Conservation (phyloP, 768 basidiomycete genomes). For the Pisolithus marmoratus region DNA sequence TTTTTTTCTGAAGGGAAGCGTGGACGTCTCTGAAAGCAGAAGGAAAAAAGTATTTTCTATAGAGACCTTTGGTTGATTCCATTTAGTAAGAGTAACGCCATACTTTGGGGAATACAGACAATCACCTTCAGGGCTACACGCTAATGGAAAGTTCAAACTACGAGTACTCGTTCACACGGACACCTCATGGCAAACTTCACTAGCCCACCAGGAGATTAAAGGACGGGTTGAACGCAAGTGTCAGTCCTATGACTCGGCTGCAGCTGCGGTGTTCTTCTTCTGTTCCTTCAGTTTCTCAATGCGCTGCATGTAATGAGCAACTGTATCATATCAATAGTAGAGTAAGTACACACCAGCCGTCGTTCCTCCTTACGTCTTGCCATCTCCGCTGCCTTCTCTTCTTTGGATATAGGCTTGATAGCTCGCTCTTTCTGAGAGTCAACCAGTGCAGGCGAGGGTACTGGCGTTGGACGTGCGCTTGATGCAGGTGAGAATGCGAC, state of each 20-base stretch:
- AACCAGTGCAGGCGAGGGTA: slow-evolving; percentile 15
- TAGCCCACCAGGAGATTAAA: too few relatives aligned
- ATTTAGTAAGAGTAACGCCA: too few relatives aligned
- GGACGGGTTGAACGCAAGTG: too few relatives aligned
- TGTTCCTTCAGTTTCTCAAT: slow-evolving; percentile 79
- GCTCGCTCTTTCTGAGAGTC: slow-evolving; percentile 9
- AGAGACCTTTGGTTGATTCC: too few relatives aligned
- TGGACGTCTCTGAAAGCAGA: too few relatives aligned
- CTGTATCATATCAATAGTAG: background rate
- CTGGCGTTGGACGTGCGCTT: slow-evolving; percentile 19
- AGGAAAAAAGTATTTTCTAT: too few relatives aligned
- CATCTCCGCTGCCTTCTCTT: slow-evolving; percentile 94
- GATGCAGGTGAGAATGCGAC: slow-evolving; percentile 10
- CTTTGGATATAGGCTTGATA: slow-evolving; percentile 52
- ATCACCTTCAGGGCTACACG: too few relatives aligned
- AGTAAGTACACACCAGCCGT: slow-evolving; percentile 56
- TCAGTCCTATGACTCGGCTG: background rate
- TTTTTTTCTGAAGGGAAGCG: too few relatives aligned
- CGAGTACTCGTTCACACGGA: too few relatives aligned
- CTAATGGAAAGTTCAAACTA: too few relatives aligned
- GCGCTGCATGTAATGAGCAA: slow-evolving; percentile 37
- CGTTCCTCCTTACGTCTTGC: slow-evolving; percentile 87
- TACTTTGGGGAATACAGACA: too few relatives aligned
- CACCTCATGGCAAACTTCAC: too few relatives aligned
- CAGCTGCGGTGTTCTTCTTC: slow-evolving; percentile 46